A percentile compares a stretch with the other conserved stretches of the same genome.
Evolutionary conservation across 345 rosid genomes (phyloP).

Genomic region (Turritis glabra): DNA sequence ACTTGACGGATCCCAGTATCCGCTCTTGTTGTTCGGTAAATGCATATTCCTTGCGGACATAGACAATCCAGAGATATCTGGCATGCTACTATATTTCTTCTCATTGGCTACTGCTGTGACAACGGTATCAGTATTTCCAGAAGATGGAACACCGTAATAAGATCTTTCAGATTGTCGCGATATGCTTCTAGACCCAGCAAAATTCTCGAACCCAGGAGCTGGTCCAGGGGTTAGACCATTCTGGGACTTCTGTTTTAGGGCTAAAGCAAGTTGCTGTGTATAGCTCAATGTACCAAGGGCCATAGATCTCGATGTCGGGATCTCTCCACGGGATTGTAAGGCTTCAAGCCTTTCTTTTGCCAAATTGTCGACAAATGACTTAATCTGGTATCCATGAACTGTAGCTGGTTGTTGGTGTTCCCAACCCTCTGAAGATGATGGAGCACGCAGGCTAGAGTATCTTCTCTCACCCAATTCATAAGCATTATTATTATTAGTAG

Average conservation of each 20-base stretch:
- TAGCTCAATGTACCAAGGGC: constrained; percentile 55
- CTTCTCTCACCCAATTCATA: constrained; percentile 66
- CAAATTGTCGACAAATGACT: constrained; percentile 54
- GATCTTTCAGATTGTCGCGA: constrained; percentile 55
- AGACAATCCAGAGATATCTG: constrained; percentile 77
- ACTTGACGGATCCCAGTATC: constrained; percentile 55
- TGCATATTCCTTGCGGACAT: constrained; percentile 56
- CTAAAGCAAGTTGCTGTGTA: constrained; percentile 53
- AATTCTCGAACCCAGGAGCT: constrained; percentile 62
- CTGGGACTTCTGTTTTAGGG: constrained; percentile 63
- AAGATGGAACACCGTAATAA: constrained; percentile 47
- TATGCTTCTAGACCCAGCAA: constrained; percentile 55
- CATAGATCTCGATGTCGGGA: constrained; percentile 52
- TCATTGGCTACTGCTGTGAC: constrained; percentile 46
- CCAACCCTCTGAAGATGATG: constrained; percentile 63
- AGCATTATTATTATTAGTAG: constrained; percentile 40
- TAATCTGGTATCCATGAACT: constrained; percentile 71
- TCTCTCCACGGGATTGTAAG: constrained; percentile 57
- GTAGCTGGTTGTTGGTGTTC: constrained; percentile 75
- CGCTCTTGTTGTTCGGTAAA: constrained; percentile 47
- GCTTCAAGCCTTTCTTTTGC: constrained; percentile 54
- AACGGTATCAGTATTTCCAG: constrained; percentile 47
- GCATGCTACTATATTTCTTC: constrained; percentile 89
- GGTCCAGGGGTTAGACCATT: constrained; percentile 60
- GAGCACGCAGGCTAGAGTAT: constrained; percentile 69